Evolutionary conservation across 192 early-diverging fungal genomes (phyloP), one percentile per base, ranked within the genome.

Genomic region (Coemansia erecta): DNA sequence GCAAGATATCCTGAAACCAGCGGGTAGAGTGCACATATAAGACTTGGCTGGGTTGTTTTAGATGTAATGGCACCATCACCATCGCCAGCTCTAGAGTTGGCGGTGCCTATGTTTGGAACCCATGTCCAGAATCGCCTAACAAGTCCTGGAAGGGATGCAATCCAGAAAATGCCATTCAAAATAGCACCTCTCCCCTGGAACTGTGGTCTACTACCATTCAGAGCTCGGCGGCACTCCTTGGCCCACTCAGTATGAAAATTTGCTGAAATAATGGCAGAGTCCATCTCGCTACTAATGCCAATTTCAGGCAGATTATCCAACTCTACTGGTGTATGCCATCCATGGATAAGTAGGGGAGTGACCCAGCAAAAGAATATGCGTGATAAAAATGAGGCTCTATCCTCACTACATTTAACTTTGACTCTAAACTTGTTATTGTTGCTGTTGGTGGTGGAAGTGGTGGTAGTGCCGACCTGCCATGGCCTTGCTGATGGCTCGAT

Each of bases 281-380:
- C 58, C 58, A 77, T 45, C 22, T 77, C 73, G 31, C 52, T 58
- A 18, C 68, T 63, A 37, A 70, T 60, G 8, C 73, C 74, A 47
- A 77, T 77, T 23, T 48, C 58, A 18, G 74, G 74, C 39, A 77
- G 44, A 8, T 43, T 44, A 12, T 62, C 69, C 14, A 57, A 46
- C 49, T 77, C 59, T 1, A 68, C 59, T n/a, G 64, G 64, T 15
- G 57, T 58, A 13, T 11, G 53, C 65, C 68, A 72, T n/a, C 74
- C 74, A 43, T 72, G 54, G 13, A n/a, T 28, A 31, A 77, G 56
- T 7, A 77, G 54, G 0, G 74, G 74, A 8, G 74, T 77, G 13
- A 77, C 55, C 74, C 74, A 77, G 43, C 64, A 61, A 22, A 77
- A 77, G 21, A 77, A 66, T 21, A 60, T 11, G 14, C 74, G 68